Conservation (phyloP, 2,329 filamentous ascomycete species). For the Calonectria naviculata region DNA sequence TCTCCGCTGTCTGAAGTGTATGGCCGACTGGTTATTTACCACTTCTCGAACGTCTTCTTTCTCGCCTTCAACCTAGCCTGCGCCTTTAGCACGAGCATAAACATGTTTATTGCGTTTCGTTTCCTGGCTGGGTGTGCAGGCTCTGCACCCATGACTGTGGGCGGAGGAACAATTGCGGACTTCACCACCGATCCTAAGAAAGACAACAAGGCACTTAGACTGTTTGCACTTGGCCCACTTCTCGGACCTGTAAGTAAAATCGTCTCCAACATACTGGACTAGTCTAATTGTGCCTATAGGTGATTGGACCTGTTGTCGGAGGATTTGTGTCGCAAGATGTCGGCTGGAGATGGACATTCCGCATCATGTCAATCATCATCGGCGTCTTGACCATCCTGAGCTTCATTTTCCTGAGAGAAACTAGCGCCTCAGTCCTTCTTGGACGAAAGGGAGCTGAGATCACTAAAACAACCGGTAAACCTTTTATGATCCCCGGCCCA, state of each 20-base stretch:
- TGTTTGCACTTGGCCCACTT: neutral
- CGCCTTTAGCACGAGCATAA: neutral
- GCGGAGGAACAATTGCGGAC: neutral
- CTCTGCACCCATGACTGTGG: neutral
- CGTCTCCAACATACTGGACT: neutral
- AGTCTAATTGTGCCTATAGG: neutral
- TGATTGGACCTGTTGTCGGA: neutral
- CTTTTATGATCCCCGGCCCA: neutral
- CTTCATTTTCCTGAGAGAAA: neutral
- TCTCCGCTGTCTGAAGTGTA: neutral
- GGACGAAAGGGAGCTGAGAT: neutral
- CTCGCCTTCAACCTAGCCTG: neutral
- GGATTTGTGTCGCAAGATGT: neutral
- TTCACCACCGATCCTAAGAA: neutral
- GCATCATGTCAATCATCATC: neutral
- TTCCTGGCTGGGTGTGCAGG: neutral
- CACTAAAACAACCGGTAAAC: neutral
- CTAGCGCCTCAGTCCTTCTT: neutral
- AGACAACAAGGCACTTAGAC: neutral
- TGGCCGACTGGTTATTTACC: neutral
- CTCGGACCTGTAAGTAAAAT: neutral
- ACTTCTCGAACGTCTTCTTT: neutral
- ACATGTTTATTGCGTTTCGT: neutral
- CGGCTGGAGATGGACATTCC: neutral
- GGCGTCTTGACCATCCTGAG: neutral